Base-by-base conservation (phyloP, 192 early-diverging fungal species). In the Backusella sp. region DNA sequence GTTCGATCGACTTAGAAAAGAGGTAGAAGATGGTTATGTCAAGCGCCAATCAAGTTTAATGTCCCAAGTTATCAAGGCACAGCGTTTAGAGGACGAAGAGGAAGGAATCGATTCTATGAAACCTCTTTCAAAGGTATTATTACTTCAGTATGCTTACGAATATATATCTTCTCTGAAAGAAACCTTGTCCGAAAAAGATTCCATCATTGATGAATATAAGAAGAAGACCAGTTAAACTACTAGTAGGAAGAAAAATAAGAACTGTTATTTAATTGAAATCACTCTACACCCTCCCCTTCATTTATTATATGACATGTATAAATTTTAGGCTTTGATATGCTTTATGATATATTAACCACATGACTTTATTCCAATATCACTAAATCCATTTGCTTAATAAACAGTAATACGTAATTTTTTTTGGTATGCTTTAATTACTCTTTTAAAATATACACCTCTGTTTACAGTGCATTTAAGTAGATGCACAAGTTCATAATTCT, bases 1-100 rank as follows among this genome's bases (percentile, higher is more conserved):
- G 67, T 99, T 99, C 79, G 95, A 98, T 42, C 85, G 91, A 9
- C 82, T 99, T 9, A 84, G 88, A 53, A 68, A 77, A 1, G 83
- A 93, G 36, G 78, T 98, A 42, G 94, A 94, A 11, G 86, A 90
- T 17, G 88, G 80, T 4, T 81, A 77, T 44, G 76, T 81, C 4
- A 77, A 81, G 30, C 59, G 68, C 21, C 73, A 79, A 28, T 34
- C 65, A 11, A 14, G 28, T 3, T 68, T 79, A 26, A 68, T 73
- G 34, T 74, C 77, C 1, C 73, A 73, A 42, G 68, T 79, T 9
- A 56, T 73, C 17, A 73, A 69, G 5, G 76, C 73, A 44, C 80
- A 81, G 21, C 26, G 74, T 36, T 17, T 52, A 9, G 80, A 81
- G 14, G 28, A 71, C 1, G 70, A 66, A 37, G 59, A 72, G 44